A percentile compares a stretch with the other conserved stretches of the same genome.
These are phyloP conservation scores for Blastocystis sp. DNA, from an alignment of 352 stramenopile genomes.

Conservation along the genomic window DNA sequence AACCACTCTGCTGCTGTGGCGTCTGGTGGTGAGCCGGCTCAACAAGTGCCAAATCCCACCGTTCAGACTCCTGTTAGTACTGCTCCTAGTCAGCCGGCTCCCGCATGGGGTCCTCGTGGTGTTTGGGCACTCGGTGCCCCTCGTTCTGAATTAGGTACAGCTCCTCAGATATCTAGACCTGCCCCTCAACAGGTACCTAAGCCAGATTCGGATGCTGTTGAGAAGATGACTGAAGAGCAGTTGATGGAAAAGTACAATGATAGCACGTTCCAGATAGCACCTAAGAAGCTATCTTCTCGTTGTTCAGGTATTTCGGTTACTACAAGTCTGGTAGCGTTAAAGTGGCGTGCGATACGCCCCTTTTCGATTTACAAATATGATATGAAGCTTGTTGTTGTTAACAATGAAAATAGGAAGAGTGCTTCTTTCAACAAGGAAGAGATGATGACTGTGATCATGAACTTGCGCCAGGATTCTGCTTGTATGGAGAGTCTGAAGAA, in stretches of 20 bases:
- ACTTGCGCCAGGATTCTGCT: background rate
- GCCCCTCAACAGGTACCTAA: background rate
- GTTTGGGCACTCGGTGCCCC: no score
- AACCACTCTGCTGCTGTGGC: background rate
- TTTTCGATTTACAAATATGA: conserved; percentile 57
- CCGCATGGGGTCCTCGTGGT: no score
- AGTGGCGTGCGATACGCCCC: background rate
- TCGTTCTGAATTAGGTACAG: no score
- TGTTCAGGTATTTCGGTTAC: background rate
- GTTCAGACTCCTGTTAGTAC: no score
- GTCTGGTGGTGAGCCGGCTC: no score
- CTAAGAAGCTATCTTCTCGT: background rate
- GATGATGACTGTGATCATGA: background rate
- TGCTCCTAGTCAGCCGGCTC: no score
- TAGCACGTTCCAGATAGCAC: background rate
- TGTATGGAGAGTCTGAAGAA: background rate
- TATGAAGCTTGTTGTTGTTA: background rate
- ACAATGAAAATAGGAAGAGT: background rate
- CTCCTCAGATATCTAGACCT: no score
- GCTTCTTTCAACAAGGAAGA: conserved; percentile 25
- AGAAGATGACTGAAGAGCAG: background rate
- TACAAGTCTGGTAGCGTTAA: conserved; percentile 4
- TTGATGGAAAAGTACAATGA: conserved; percentile 2
- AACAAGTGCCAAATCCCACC: no score
- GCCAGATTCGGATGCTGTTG: background rate